Base-by-base conservation (phyloP, 169 alveolate species). In the Plasmodium gaboni region DNA sequence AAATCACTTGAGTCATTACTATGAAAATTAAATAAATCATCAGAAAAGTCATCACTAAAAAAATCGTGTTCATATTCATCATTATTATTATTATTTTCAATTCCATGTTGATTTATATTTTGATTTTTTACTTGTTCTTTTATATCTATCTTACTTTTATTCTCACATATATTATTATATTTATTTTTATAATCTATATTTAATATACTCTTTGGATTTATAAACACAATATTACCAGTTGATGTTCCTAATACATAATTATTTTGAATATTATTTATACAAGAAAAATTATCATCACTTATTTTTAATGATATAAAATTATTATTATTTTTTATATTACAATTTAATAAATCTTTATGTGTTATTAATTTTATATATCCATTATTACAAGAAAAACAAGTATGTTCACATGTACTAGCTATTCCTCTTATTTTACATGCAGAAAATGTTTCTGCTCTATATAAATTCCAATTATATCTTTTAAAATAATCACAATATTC, bases 241-340 rank as follows among this genome's bases (percentile, higher is more conserved):
- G 17, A 26, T 4, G 91, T 83, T 2, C 91, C 91, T n/a, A 83
- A 0, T 7, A 83, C 15, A 60, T 68, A 83, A 22, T 83, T 53
- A 4, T 60, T 50, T 17, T 67, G 48, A 3, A 70, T 24, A 46
- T 46, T 67, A 0, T 69, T 55, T 13, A 83, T 24, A 44, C 67
- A 68, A 0, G 91, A 68, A 28, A 83, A 83, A 10, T 53, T 50
- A 12, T 68, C 91, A 13, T 83, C 51, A 26, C 85, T 48, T 8
- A 83, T n/a, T 83, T 83, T 83, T 68, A 83, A 22, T 12, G 91
- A 83, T 6, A 83, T 83, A 7, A 83, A 68, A 83, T 83, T 83
- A 13, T 51, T 68, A 44, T 69, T 80, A 22, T 80, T 53, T 38
- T 55, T 83, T 13, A 51, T 83, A 51, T 83, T 61, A 26, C 6